Evolutionary conservation across 2,329 filamentous ascomycete species (phyloP).

Genomic region (Bretziella fagacearum): DNA sequence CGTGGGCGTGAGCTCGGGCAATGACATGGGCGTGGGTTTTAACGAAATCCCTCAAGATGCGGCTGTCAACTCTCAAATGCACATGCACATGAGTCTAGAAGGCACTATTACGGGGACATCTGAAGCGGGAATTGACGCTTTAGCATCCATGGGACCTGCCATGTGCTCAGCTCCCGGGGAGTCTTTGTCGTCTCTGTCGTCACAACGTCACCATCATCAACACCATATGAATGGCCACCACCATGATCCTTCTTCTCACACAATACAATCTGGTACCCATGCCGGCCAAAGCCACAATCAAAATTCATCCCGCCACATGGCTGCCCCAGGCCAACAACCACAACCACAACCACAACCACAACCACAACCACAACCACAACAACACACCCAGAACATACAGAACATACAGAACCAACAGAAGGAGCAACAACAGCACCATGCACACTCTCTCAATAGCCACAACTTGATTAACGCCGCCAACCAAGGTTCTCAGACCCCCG

Average conservation of each 20-base stretch:
- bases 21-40: neutral
- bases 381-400: no score
- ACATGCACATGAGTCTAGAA: neutral
- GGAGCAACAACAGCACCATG: neutral
- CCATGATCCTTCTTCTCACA: neutral
- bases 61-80: neutral
- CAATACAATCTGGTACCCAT: neutral
- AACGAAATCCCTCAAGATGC: neutral
- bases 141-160: neutral
- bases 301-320: neutral
- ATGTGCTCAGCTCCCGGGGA: slow-evolving; percentile 1
- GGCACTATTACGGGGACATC: neutral
- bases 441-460: neutral
- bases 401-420: slow-evolving; percentile 1
- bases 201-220: neutral
- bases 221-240: neutral
- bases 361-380: neutral
- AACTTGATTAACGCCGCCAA: neutral
- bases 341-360: neutral
- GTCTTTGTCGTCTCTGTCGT: neutral
- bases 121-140: neutral
- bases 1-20: neutral
- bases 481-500: neutral
- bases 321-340: slow-evolving; percentile 1
- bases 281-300: neutral